phyloP scores from a whole-genome alignment of 768 basidiomycete species.

The Tricholomella constricta region DNA sequence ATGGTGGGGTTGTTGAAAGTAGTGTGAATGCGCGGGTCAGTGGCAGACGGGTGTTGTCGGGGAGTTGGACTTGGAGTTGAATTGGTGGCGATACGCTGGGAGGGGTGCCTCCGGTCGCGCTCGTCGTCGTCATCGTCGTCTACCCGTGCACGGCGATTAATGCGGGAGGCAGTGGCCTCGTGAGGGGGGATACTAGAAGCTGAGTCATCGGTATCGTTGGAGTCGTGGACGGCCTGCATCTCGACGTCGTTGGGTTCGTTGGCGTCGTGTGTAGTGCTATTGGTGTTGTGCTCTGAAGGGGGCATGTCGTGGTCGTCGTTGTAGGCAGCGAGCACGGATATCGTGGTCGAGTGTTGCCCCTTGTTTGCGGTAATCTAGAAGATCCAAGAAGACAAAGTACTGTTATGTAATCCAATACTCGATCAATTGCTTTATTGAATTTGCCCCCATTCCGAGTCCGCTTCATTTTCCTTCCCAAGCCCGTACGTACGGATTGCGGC shows the following conservation, averaged over 20 bases:
- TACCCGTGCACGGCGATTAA: constrained; percentile 54
- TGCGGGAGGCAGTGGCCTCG: constrained; percentile 24
- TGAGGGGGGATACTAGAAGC: constrained; percentile 30
- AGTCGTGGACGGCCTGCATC: constrained; percentile 33
- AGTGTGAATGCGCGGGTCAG: not conserved
- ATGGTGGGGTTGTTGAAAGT: not conserved
- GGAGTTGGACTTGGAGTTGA: constrained; percentile 15
- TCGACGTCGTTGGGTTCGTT: constrained; percentile 35
- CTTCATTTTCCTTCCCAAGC: too few relatives aligned
- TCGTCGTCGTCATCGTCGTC: constrained; percentile 65
- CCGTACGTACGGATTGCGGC: too few relatives aligned
- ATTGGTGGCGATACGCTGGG: constrained; percentile 47
- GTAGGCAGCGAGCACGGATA: not conserved
- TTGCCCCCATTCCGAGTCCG: too few relatives aligned
- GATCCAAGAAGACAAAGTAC: too few relatives aligned
- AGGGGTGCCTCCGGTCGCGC: constrained; percentile 64
- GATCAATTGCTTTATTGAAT: too few relatives aligned
- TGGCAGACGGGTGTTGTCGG: constrained; percentile 1
- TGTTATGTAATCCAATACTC: too few relatives aligned
- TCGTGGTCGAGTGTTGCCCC: too few relatives aligned
- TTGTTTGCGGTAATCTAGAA: too few relatives aligned
- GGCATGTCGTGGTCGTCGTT: constrained; percentile 7
- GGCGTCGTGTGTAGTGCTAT: not conserved
- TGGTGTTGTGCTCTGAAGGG: not conserved
- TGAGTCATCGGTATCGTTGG: constrained; percentile 29